Evolutionary conservation across 352 stramenopile genomes (phyloP), one percentile per base, ranked within the genome.

Genomic region (Phytophthora constricta): DNA sequence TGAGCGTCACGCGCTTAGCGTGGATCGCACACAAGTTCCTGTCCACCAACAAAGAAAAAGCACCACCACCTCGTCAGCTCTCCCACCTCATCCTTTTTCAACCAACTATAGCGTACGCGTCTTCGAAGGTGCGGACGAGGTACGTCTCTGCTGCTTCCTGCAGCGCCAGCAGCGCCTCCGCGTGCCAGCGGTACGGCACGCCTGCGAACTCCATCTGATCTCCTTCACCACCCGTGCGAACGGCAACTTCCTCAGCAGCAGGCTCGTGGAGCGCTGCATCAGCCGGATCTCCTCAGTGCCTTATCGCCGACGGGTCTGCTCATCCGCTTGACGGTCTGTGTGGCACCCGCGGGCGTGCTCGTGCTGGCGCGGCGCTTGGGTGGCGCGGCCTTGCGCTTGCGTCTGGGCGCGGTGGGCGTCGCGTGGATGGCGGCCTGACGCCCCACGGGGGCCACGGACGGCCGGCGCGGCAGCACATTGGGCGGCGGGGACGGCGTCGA

Each of bases 11-110:
- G 66, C 96, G 92, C 77, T 98, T 98, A 63, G 90, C 93, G 79
- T 98, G 94, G 58, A 98, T 98, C 22, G 95, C 90, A 76, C 95
- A 98, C 61, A 99, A 83, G 83, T 99, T 98, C 62, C 93, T 97
- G 68, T n/a, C 26, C 45, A 42, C 49, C 19, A 58, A 33, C 20
- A 43, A 10, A 16, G 53, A 22, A 5, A 19, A 9, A 25, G 1
- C 4, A 26, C n/a, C 19, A 5, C 37, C 47, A 48, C 27, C 42
- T 25, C 22, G 17, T 25, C 3, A 22, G 8, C 7, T 50, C 9
- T 19, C 17, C n/a, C 49, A 22, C 3, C 1, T 1, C 19, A 47
- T 23, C 9, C 8, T 3, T 51, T 9, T 20, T 54, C 19, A 54
- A 47, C 5, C 47, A 10, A n/a, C n/a, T n/a, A n/a, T n/a, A 25